Evolutionary conservation across 257 asterid genomes (phyloP), one percentile per base, ranked within the genome.

Genomic region (Solanum arcanum): DNA sequence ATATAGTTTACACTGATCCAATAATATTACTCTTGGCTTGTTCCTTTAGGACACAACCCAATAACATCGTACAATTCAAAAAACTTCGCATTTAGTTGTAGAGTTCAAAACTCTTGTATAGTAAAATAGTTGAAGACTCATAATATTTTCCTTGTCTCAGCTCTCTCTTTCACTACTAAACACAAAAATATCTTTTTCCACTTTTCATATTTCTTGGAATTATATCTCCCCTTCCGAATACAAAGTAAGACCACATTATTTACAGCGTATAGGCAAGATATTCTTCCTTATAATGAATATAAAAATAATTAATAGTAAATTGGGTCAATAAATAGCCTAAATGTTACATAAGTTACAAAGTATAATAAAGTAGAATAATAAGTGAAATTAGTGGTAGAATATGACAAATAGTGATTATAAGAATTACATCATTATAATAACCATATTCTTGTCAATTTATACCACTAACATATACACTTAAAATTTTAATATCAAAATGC

Each of bases 261-360:
- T 52, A 33, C 35, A 3, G 35, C 35, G 1, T 33, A 52, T 52
- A 52, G 4, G 10, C 18, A 9, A 52, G 0, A 0, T 0, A 18
- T 52, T 16, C 10, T 52, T 18, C 4, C 0, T 52, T 16, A 6
- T 9, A 52, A 52, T 52, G 4, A 52, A 18, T 52, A 52, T 2
- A 23, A 18, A 16, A 0, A 52, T 52, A 6, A 52, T 52, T 9
- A 52, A 23, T 52, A 52, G 23, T 1, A 16, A 52, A 52, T 16
- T 16, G 0, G 0, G 10, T 16, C 4, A 52, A 44, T 3, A 14
- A 1, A 44, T 18, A 16, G 0, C n/a, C n/a, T 23, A 52, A 3
- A 16, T 0, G 9, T 52, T 52, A 52, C 23, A 3, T 52, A 52
- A 52, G 23, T 52, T 16, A 52, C 23, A 16, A 16, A 3, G 62